A percentile compares a stretch with the other conserved stretches of the same genome.
These are phyloP conservation scores for Tolypocladium amazonense DNA, from an alignment of 2,329 filamentous ascomycete species.

Conservation along the genomic window DNA sequence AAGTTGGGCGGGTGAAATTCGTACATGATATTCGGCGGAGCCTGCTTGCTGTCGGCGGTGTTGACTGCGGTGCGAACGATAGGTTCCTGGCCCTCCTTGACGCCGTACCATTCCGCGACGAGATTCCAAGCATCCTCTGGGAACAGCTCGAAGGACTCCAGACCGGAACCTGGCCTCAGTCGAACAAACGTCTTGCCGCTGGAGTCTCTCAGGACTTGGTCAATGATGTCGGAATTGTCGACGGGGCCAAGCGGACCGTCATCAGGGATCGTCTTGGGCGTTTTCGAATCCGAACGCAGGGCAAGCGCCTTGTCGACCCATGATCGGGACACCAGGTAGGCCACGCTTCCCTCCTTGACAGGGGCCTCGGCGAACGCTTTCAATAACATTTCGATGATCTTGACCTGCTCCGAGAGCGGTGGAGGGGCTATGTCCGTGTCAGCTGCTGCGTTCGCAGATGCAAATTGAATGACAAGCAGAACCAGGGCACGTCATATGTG, in stretches of 20 bases:
- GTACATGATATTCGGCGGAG: constrained; percentile 58
- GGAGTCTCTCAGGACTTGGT: constrained; percentile 44
- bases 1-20: constrained; percentile 81
- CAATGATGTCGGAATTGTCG: constrained; percentile 76
- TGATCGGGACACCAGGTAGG: constrained; percentile 65
- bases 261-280: constrained; percentile 46
- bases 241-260: constrained; percentile 62
- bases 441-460: constrained; percentile 1
- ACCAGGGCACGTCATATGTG: neutral
- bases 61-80: constrained; percentile 73
- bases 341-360: constrained; percentile 60
- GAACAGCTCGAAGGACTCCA: constrained; percentile 68
- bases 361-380: constrained; percentile 40
- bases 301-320: constrained; percentile 71
- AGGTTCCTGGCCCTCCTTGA: constrained; percentile 56
- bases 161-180: constrained; percentile 56
- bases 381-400: constrained; percentile 54
- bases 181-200: constrained; percentile 53
- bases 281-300: constrained; percentile 47
- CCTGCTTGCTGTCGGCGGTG: constrained; percentile 36
- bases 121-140: constrained; percentile 73
- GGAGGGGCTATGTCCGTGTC: constrained; percentile 17
- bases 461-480: neutral
- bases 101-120: constrained; percentile 72
- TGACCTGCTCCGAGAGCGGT: constrained; percentile 52